Evolutionary conservation across 192 early-diverging fungal genomes (phyloP).

Genomic region (Rhizophagus clarus): DNA sequence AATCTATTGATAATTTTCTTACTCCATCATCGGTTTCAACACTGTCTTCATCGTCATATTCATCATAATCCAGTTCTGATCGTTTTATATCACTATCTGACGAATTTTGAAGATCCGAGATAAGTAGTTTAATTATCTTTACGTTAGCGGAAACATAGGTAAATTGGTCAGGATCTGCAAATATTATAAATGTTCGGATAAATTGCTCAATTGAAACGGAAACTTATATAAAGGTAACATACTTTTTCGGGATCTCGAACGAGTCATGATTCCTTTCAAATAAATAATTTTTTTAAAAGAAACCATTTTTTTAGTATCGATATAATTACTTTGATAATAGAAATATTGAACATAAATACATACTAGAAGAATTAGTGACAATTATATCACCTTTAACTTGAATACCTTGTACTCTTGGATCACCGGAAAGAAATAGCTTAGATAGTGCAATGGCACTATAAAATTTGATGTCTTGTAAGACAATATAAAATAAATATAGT

Average conservation of each 20-base stretch:
- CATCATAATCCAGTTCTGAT: slow-evolving; percentile 52
- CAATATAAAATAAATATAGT: slow-evolving; percentile 1
- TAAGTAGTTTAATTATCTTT: slow-evolving; percentile 85
- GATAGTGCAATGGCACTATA: slow-evolving; percentile 74
- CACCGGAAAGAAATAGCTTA: slow-evolving; percentile 67
- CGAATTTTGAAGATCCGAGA: slow-evolving; percentile 78
- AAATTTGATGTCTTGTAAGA: neutral
- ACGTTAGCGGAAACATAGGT: slow-evolving; percentile 73
- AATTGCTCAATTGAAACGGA: neutral
- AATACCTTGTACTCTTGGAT: slow-evolving; percentile 66
- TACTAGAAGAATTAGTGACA: slow-evolving; percentile 34
- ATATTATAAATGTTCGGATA: neutral
- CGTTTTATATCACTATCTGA: slow-evolving; percentile 55
- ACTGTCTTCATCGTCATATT: slow-evolving; percentile 53
- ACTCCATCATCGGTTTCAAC: slow-evolving; percentile 63
- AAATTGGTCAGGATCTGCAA: slow-evolving; percentile 75
- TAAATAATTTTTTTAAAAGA: neutral
- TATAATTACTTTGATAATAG: slow-evolving; percentile 10
- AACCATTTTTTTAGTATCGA: slow-evolving; percentile 19
- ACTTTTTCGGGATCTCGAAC: slow-evolving; percentile 52
- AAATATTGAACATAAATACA: slow-evolving; percentile 10
- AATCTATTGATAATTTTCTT: slow-evolving; percentile 36
- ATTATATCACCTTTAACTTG: slow-evolving; percentile 83
- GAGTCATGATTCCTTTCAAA: slow-evolving; percentile 55
- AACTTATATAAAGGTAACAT: slow-evolving; percentile 34